Evolutionary conservation across 1,284 basidiomycete genomes (phyloP), one percentile per base, ranked within the genome.

Genomic region (Anthracocystis walkeri): DNA sequence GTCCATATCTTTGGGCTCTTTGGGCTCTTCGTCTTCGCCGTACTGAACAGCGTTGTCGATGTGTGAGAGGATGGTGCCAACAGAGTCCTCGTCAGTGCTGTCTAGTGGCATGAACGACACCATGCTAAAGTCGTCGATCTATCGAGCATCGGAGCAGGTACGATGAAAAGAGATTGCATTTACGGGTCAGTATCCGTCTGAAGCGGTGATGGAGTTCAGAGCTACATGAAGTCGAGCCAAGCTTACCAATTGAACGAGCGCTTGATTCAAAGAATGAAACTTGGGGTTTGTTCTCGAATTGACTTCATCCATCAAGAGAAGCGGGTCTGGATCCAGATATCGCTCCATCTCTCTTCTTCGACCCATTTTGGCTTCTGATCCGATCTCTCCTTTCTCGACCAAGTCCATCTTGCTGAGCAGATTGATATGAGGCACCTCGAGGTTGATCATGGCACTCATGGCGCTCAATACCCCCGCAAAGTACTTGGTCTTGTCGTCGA

Each of bases 361-460:
- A 1, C 69, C 63, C 49, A 66, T 63, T 45, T 75, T 78, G 0
- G 72, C 69, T 20, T 76, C 78, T 58, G 90, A 89, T 73, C 89
- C 88, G n/a, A 87, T 87, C 67, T 89, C 88, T 78, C 91, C 90
- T 75, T 91, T 91, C 21, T 76, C 66, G 38, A 99, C 92, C 29
- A 99, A 89, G 86, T 99, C 97, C 96, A 99, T 99, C 87, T 99
- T 99, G 60, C 93, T 96, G 92, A 99, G 94, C 84, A 99, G 87
- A 79, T 99, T 99, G 74, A 99, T 91, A 91, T 95, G 97, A 0
- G 95, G 93, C 44, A 97, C 90, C 82, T 98, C 96, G 29, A 99
- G 89, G 78, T 95, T 95, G 58, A 99, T 93, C 97, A 99, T 99
- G 49, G 95, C 94, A 50, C 93, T 95, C 95, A 99, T 98, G 23